Conservation (phyloP, 495 filamentous ascomycete genomes). For the Neurospora cerealis region DNA sequence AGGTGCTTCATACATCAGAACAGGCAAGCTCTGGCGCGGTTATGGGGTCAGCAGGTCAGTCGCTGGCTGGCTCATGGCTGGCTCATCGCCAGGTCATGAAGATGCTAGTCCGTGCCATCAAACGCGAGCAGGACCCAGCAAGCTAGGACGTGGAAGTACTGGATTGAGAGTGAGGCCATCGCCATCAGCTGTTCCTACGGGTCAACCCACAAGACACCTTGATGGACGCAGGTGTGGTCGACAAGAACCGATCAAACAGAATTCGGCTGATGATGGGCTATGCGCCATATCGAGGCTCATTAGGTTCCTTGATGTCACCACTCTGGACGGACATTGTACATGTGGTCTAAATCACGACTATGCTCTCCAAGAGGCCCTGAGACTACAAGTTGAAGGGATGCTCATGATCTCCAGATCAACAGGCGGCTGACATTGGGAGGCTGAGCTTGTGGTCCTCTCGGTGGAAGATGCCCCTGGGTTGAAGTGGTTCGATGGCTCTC, state of each 20-base stretch:
- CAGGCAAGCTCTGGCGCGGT: background rate
- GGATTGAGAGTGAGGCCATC: background rate
- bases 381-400: background rate
- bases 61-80: background rate
- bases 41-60: background rate
- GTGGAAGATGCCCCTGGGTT: too few species aligned
- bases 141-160: background rate
- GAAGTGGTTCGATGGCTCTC: background rate
- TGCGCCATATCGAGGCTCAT: background rate
- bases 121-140: rapidly evolving
- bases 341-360: background rate
- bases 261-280: background rate
- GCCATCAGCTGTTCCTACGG: background rate
- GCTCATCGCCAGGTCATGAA: background rate
- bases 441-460: rapidly evolving
- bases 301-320: background rate
- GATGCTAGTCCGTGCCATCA: background rate
- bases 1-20: background rate
- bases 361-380: background rate
- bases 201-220: background rate
- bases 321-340: background rate
- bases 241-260: background rate
- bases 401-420: background rate
- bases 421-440: background rate
- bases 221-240: background rate